These are phyloP conservation scores for Closterium sp. DNA, from an alignment of 139 green algal genomes.

Conservation along the genomic window DNA sequence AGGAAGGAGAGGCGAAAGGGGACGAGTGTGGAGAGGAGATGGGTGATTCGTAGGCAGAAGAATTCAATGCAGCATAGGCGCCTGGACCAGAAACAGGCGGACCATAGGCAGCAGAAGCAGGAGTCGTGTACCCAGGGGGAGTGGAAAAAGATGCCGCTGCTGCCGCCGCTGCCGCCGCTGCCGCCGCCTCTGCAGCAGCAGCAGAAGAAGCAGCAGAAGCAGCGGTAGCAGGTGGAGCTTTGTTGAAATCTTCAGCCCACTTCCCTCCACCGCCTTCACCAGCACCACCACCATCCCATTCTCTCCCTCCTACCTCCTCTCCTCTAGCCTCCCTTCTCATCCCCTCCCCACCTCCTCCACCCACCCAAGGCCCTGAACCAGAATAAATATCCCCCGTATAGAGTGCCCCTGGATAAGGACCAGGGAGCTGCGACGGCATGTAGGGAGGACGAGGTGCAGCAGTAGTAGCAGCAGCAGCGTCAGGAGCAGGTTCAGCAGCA, in stretches of 20 bases:
- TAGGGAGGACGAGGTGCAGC: background rate
- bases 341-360: background rate
- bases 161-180: too few relatives aligned
- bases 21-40: slow-evolving; percentile 7
- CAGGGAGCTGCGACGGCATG: background rate
- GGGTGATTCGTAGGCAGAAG: background rate
- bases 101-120: background rate
- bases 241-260: background rate
- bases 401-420: background rate
- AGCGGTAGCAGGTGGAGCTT: background rate
- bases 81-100: background rate
- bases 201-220: background rate
- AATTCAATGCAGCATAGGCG: background rate
- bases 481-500: too few relatives aligned
- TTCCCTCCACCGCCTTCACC: background rate
- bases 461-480: background rate
- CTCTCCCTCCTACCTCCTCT: background rate
- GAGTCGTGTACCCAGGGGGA: background rate
- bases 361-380: background rate
- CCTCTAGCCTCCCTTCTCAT: background rate
- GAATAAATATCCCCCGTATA: background rate
- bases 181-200: too few relatives aligned
- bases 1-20: background rate
- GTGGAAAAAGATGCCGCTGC: background rate
- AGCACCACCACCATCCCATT: background rate